Evolutionary conservation across 805 yeast genomes (phyloP).

Genomic region (Brettanomyces sp.): DNA sequence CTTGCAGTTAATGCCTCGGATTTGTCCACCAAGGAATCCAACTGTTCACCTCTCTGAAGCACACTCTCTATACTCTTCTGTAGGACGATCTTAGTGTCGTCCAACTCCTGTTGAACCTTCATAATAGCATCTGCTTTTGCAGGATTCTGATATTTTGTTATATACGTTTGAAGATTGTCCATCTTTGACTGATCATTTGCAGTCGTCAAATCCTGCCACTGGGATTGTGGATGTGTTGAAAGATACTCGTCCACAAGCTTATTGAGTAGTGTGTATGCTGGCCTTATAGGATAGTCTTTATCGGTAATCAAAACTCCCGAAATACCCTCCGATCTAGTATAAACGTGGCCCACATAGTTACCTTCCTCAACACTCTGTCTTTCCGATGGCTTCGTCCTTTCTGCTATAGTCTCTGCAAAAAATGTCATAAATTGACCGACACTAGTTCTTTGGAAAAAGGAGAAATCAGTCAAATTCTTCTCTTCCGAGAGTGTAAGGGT

Average conservation of each 20-base stretch:
- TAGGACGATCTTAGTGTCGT: slow-evolving; percentile 91
- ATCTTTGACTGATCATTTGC: slow-evolving; percentile 37
- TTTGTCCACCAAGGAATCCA: slow-evolving; percentile 90
- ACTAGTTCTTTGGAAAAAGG: slow-evolving; percentile 68
- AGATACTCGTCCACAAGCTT: slow-evolving; percentile 86
- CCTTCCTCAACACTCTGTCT: slow-evolving; percentile 94
- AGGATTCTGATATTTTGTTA: slow-evolving; percentile 90
- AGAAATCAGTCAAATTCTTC: slow-evolving; percentile 75
- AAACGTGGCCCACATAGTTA: slow-evolving; percentile 84
- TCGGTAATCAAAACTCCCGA: slow-evolving; percentile 90
- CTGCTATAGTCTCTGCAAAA: slow-evolving; percentile 82
- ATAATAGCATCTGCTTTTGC: slow-evolving; percentile 92
- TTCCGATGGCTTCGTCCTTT: slow-evolving; percentile 80
- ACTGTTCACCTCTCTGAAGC: slow-evolving; percentile 90
- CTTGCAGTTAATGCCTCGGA: slow-evolving; percentile 84
- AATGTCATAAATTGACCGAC: slow-evolving; percentile 93
- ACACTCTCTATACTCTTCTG: slow-evolving; percentile 94
- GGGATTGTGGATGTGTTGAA: slow-evolving; percentile 63
- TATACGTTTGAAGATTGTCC: slow-evolving; percentile 56
- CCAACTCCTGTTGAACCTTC: slow-evolving; percentile 96
- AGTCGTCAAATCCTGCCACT: slow-evolving; percentile 52
- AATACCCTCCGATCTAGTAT: slow-evolving; percentile 80
- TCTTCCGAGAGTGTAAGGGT: slow-evolving; percentile 74
- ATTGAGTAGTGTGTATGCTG: slow-evolving; percentile 88
- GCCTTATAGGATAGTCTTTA: slow-evolving; percentile 93